Evolutionary conservation across 2,329 filamentous ascomycete species (phyloP).

Genomic region (Diaporthe australafricana): DNA sequence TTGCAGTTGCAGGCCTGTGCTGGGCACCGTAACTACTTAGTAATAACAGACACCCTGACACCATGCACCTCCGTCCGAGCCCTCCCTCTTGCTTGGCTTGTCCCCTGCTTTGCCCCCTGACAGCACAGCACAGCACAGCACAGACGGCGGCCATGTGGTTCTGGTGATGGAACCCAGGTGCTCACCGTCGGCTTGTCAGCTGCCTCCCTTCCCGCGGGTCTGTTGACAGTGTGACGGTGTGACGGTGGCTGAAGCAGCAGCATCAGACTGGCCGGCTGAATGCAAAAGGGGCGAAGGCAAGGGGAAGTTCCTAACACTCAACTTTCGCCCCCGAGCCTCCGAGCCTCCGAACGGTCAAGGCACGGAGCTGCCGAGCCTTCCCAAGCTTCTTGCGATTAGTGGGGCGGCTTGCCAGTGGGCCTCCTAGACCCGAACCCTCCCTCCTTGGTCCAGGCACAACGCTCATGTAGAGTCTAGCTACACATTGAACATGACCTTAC

Average conservation of each 20-base stretch:
- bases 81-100: not conserved
- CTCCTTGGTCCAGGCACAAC: not conserved
- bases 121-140: not conserved
- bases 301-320: not conserved
- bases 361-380: slow-evolving; percentile 22
- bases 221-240: not conserved
- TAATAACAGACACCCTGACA: too few relatives aligned
- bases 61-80: slow-evolving; percentile 10
- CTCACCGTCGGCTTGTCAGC: slow-evolving; percentile 9
- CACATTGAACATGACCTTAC: too few relatives aligned
- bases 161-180: not conserved
- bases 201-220: not conserved
- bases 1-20: slow-evolving; percentile 4
- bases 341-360: slow-evolving; percentile 4
- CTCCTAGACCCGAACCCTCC: not conserved
- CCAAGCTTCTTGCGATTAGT: not conserved
- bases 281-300: not conserved
- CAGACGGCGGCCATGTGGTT: slow-evolving; percentile 4
- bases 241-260: too few relatives aligned
- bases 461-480: too few relatives aligned
- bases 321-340: not conserved
- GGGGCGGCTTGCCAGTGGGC: not conserved
- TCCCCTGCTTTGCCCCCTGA: slow-evolving; percentile 1
- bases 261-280: not conserved
- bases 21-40: too few relatives aligned